These are phyloP conservation scores for Floccularia luteovirens DNA, from an alignment of 768 basidiomycete species.

Conservation along the genomic window DNA sequence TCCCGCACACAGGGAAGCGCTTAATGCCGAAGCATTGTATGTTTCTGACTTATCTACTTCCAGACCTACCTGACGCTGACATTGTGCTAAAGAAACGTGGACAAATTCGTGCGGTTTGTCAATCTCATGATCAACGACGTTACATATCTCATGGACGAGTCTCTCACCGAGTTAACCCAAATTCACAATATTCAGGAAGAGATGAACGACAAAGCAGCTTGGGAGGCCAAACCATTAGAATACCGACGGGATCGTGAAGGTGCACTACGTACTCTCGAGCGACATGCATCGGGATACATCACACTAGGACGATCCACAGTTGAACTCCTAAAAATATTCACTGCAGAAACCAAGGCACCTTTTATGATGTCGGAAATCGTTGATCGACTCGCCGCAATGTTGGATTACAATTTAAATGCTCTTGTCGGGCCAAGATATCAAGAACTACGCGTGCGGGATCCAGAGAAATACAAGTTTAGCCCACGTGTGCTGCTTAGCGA, in stretches of 20 bases:
- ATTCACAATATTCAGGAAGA: constrained; percentile 83
- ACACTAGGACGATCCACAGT: constrained; percentile 85
- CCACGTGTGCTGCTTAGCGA: constrained; percentile 78
- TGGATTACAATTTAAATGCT: constrained; percentile 88
- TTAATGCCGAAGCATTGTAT: constrained; percentile 73
- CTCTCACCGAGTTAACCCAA: constrained; percentile 79
- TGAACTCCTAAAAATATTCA: constrained; percentile 86
- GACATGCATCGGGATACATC: constrained; percentile 79
- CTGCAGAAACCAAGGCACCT: constrained; percentile 83
- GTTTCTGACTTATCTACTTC: constrained; percentile 7
- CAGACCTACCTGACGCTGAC: neutral
- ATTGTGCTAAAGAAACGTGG: constrained; percentile 54
- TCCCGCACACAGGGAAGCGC: constrained; percentile 78
- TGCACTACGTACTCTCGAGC: constrained; percentile 72
- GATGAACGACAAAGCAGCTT: constrained; percentile 70
- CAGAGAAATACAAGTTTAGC: constrained; percentile 85
- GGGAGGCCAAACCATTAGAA: constrained; percentile 57
- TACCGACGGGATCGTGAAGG: constrained; percentile 82
- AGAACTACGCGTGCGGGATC: constrained; percentile 78
- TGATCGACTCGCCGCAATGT: constrained; percentile 89
- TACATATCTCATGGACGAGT: constrained; percentile 97
- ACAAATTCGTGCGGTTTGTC: constrained; percentile 92
- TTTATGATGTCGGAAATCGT: constrained; percentile 98
- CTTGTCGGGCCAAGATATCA: constrained; percentile 86
- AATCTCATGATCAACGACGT: constrained; percentile 99